phyloP scores from a whole-genome alignment of 2,329 filamentous ascomycete species.

The Cordyceps fumosorosea region DNA sequence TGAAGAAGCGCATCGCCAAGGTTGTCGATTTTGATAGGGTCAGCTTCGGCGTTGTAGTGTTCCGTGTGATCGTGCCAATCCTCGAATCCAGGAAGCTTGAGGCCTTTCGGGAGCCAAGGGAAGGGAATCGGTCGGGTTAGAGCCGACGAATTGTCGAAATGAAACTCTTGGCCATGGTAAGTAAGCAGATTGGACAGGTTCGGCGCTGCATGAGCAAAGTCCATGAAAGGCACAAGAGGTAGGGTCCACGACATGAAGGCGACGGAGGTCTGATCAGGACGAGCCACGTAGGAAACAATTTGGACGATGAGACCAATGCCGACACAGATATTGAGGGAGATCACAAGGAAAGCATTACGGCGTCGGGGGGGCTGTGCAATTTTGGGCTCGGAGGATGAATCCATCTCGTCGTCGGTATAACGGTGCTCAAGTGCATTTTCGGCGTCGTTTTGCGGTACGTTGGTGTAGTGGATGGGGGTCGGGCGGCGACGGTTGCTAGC shows the following conservation, averaged over 20 bases:
- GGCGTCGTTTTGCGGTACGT: slow-evolving; percentile 21
- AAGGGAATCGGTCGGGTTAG: slow-evolving; percentile 18
- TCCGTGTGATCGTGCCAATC: slow-evolving; percentile 22
- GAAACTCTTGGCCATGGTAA: slow-evolving; percentile 18
- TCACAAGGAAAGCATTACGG: background rate
- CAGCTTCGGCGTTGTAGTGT: slow-evolving; percentile 30
- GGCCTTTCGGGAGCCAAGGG: slow-evolving; percentile 23
- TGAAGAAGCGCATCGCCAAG: slow-evolving; percentile 26
- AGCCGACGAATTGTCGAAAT: slow-evolving; percentile 23
- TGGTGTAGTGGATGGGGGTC: slow-evolving; percentile 15
- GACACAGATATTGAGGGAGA: slow-evolving; percentile 15
- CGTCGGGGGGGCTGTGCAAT: background rate
- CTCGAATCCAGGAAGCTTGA: slow-evolving; percentile 16
- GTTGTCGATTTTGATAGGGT: slow-evolving; percentile 37
- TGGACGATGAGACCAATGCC: slow-evolving; percentile 17
- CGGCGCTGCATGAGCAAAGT: slow-evolving; percentile 24
- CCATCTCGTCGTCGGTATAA: slow-evolving; percentile 12
- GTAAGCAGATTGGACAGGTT: slow-evolving; percentile 21
- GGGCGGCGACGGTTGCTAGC: background rate
- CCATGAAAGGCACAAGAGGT: slow-evolving; percentile 27
- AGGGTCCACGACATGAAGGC: slow-evolving; percentile 31
- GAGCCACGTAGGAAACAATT: slow-evolving; percentile 17
- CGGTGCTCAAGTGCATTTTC: slow-evolving; percentile 14
- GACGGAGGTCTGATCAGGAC: slow-evolving; percentile 25
- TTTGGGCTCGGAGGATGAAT: slow-evolving; percentile 4